These are phyloP conservation scores for Lophium mytilinum DNA, from an alignment of 495 filamentous ascomycete species.

Conservation along the genomic window DNA sequence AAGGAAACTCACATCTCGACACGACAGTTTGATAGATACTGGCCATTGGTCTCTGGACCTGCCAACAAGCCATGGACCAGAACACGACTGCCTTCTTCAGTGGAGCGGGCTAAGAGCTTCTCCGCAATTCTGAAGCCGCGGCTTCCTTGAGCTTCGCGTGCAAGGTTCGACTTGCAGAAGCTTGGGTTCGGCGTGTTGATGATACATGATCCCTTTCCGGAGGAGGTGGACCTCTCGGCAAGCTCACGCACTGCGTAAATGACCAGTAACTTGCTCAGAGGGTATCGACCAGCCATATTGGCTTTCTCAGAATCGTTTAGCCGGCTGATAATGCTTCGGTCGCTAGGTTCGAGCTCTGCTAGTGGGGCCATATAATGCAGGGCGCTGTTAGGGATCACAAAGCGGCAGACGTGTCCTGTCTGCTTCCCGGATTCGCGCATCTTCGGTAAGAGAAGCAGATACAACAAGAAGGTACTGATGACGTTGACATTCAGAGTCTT, in stretches of 20 bases:
- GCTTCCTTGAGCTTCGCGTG: constrained; percentile 11
- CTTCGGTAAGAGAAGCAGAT: constrained; percentile 36
- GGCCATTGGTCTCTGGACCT: constrained; percentile 32
- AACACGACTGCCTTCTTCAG: constrained; percentile 37
- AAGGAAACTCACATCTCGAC: constrained; percentile 7
- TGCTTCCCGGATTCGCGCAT: constrained; percentile 22
- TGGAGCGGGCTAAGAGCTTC: constrained; percentile 22
- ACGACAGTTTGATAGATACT: constrained; percentile 25
- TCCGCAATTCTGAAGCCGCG: not conserved
- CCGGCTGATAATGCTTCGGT: constrained; percentile 15
- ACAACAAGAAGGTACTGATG: constrained; percentile 41
- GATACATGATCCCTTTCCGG: constrained; percentile 18
- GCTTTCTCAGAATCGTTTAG: constrained; percentile 23
- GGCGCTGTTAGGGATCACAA: constrained; percentile 22
- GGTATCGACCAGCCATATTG: constrained; percentile 29
- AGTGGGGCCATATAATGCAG: constrained; percentile 24
- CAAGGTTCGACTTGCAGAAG: constrained; percentile 31
- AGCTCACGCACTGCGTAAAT: constrained; percentile 26
- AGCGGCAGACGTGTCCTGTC: not conserved
- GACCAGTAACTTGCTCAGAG: constrained; percentile 30
- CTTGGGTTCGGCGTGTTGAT: constrained; percentile 32
- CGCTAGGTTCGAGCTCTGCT: constrained; percentile 6
- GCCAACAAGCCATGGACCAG: constrained; percentile 31
- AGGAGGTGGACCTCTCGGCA: constrained; percentile 13
- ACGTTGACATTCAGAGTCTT: constrained; percentile 46